Evolutionary conservation across 192 early-diverging fungal genomes (phyloP), one percentile per base, ranked within the genome.

Genomic region (Endogone sp.): DNA sequence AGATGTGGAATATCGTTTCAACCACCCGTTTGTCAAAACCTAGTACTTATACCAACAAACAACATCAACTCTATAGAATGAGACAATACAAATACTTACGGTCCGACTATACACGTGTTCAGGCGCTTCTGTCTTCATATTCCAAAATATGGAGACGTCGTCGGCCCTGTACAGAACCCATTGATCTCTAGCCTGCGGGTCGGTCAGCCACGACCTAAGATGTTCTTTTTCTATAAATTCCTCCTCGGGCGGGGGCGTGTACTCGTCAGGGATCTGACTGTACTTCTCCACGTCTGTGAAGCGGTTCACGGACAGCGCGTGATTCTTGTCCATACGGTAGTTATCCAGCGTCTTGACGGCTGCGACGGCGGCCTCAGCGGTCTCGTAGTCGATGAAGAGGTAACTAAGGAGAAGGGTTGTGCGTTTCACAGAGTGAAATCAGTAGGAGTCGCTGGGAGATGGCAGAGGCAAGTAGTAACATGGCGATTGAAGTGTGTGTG

Each of bases 271-370:
- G 27, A 94, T 80, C 65, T 81, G 76, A 21, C 84, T 81, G 81
- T 89, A 98, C 71, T 85, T 83, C 68, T 95, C 95, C 29, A 99
- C 88, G 72, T 98, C 96, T 68, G 94, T 93, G 71, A 98, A 96
- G 65, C 86, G 84, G 82, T 94, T 95, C 61, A 95, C 93, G 24
- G 84, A 79, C 62, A 98, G 81, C 23, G 85, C 82, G 78, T 96
- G 95, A 30, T 76, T 73, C 81, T 89, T 92, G 84, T 93, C 93
- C 70, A 99, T 79, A 75, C 84, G 87, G 80, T 84, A 85, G 29
- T 91, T 89, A 78, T 97, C 88, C 23, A 85, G 82, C 30, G 82
- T 74, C 73, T 89, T 90, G 70, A 98, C 86, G 3, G 91, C 93
- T 28, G 86, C 73, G 27, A 82, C 75, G 30, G 97, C 97, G 70